phyloP scores from a whole-genome alignment of 179 eudicot species.

The Amaranthus tricolor region DNA sequence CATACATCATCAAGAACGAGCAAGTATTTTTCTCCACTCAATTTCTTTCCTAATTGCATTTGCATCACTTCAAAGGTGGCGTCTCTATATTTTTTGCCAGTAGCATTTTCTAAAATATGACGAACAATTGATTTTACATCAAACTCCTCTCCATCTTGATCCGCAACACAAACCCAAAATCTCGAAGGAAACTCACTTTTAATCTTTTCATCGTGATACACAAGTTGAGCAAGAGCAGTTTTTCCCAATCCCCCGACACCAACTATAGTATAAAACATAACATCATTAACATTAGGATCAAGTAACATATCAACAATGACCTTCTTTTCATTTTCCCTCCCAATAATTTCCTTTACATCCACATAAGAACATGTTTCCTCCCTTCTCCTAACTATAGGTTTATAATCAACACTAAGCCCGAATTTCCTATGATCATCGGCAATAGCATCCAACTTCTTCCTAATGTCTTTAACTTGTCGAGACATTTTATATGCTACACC shows the following conservation, averaged over 20 bases:
- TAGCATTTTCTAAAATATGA: neutral
- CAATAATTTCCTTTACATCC: neutral
- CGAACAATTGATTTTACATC: neutral
- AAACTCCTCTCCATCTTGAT: neutral
- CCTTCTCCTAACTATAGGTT: neutral
- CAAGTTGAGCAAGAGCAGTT: constrained; percentile 26
- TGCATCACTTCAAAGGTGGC: neutral
- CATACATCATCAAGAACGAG: constrained; percentile 5
- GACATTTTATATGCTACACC: neutral
- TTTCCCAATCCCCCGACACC: constrained; percentile 14
- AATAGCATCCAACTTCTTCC: too few species aligned
- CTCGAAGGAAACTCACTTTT: neutral
- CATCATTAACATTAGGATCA: neutral
- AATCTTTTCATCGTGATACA: constrained; percentile 16
- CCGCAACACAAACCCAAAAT: constrained; percentile 21
- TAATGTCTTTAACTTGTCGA: constrained; percentile 17
- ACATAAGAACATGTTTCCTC: neutral
- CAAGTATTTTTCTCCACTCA: constrained; percentile 1
- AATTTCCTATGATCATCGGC: neutral
- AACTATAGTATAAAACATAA: neutral
- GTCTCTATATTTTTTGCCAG: too few species aligned
- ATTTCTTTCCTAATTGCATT: neutral
- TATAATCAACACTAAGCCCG: neutral
- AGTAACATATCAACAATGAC: constrained; percentile 4
- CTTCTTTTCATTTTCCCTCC: constrained; percentile 26